Evolutionary conservation across 2,329 filamentous ascomycete species (phyloP).

Genomic region (Stachybotrys elegans): DNA sequence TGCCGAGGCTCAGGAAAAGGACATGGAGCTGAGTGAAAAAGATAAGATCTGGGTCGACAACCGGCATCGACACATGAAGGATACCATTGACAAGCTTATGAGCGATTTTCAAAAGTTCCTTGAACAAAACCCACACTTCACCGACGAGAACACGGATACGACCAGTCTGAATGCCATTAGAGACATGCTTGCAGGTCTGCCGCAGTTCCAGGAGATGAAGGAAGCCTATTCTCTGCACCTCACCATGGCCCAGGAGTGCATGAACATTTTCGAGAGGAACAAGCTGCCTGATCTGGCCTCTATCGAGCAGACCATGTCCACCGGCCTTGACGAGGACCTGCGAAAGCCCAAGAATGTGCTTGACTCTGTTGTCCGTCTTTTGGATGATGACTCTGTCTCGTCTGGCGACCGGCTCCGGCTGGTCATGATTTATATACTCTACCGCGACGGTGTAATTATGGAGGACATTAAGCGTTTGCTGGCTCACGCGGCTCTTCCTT

Average conservation of each 20-base stretch:
- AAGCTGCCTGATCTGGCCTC: constrained; percentile 85
- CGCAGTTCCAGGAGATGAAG: constrained; percentile 93
- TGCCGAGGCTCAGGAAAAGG: constrained; percentile 69
- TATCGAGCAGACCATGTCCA: constrained; percentile 85
- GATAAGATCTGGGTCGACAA: constrained; percentile 96
- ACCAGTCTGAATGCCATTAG: constrained; percentile 86
- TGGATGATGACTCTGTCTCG: constrained; percentile 75
- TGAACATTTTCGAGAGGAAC: constrained; percentile 82
- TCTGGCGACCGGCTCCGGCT: constrained; percentile 76
- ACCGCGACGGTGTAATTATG: constrained; percentile 75
- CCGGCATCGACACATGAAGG: constrained; percentile 94
- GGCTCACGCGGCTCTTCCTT: constrained; percentile 73
- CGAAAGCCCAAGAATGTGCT: constrained; percentile 86
- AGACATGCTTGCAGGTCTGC: constrained; percentile 92
- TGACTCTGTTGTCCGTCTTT: constrained; percentile 76
- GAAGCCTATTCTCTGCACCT: constrained; percentile 91
- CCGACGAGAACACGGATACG: constrained; percentile 63
- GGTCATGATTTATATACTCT: constrained; percentile 80
- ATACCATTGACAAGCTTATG: constrained; percentile 91
- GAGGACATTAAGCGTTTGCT: constrained; percentile 83
- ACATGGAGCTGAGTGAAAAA: constrained; percentile 85
- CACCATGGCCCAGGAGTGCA: constrained; percentile 95
- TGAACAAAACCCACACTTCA: constrained; percentile 86
- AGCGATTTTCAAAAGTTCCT: constrained; percentile 90
- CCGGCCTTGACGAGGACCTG: constrained; percentile 87